Evolutionary conservation across 352 stramenopile genomes (phyloP).

Genomic region (Plasmopara muralis): DNA sequence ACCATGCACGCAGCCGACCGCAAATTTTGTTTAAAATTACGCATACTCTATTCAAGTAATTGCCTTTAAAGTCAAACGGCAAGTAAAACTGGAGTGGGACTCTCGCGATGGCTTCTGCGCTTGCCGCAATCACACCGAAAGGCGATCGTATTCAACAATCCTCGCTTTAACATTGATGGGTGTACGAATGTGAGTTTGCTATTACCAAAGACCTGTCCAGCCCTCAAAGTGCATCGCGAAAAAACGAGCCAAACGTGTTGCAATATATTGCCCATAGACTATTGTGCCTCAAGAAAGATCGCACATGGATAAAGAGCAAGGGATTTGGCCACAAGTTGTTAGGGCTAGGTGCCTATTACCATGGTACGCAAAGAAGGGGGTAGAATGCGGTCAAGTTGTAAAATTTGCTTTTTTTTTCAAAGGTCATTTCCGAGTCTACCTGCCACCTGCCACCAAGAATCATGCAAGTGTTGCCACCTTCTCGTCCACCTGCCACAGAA

Average conservation of each 20-base stretch:
- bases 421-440: constrained; percentile 20
- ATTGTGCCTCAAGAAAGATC: background rate
- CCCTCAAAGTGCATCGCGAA: background rate
- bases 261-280: constrained; percentile 8
- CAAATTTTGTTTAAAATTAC: background rate
- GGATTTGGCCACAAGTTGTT: background rate
- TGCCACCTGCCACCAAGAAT: background rate
- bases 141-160: background rate
- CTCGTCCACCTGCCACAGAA: constrained; percentile 22
- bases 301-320: no score
- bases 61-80: background rate
- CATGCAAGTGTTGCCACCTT: constrained; percentile 8
- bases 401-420: background rate
- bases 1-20: background rate
- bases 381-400: background rate
- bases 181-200: constrained; percentile 21
- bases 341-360: background rate
- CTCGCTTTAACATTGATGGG: constrained; percentile 28
- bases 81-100: background rate
- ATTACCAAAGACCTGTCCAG: constrained; percentile 17
- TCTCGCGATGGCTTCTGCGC: constrained; percentile 4
- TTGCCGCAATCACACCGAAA: constrained; percentile 14
- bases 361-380: background rate
- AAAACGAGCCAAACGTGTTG: constrained; percentile 18
- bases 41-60: background rate